Conservation (phyloP, 2,329 filamentous ascomycete genomes). For the Fusarium sp. region DNA sequence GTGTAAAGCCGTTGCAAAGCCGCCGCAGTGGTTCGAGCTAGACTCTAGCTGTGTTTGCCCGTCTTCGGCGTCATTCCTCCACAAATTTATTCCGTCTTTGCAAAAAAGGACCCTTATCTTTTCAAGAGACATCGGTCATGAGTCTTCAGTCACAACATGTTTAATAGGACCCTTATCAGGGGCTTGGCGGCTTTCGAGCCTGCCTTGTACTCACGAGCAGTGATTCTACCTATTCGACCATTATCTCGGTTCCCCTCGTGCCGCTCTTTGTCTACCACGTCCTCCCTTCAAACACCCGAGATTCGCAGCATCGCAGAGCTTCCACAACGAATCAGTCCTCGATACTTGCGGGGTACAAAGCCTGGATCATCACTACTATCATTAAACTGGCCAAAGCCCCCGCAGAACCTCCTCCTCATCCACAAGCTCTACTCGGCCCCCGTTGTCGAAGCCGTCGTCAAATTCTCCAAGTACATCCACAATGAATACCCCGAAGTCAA, state of each 20-base stretch:
- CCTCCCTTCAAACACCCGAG: slow-evolving; percentile 50
- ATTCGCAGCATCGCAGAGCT: slow-evolving; percentile 50
- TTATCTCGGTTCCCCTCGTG: slow-evolving; percentile 5
- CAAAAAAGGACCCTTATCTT: slow-evolving; percentile 10
- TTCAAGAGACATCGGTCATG: slow-evolving; percentile 22
- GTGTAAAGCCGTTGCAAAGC: slow-evolving; percentile 24
- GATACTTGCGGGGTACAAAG: slow-evolving; percentile 56
- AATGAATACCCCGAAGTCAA: slow-evolving; percentile 84
- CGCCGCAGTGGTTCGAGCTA: slow-evolving; percentile 7
- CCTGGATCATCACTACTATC: slow-evolving; percentile 66
- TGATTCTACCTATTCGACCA: slow-evolving; percentile 4
- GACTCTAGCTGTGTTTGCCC: slow-evolving; percentile 3
- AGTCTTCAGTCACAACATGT: slow-evolving; percentile 34
- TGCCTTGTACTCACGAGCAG: neutral
- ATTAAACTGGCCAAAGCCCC: slow-evolving; percentile 66
- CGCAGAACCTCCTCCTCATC: slow-evolving; percentile 68
- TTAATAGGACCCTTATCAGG: slow-evolving; percentile 28
- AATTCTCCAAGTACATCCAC: slow-evolving; percentile 78
- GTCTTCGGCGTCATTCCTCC: slow-evolving; percentile 32
- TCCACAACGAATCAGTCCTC: slow-evolving; percentile 51
- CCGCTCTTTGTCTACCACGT: slow-evolving; percentile 64
- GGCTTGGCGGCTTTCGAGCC: slow-evolving; percentile 28
- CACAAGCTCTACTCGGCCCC: slow-evolving; percentile 69
- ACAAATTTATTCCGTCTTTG: slow-evolving; percentile 24
- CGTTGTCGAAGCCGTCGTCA: slow-evolving; percentile 64